Conservation (phyloP, 2,329 filamentous ascomycete genomes). For the Talaromyces sp. region DNA sequence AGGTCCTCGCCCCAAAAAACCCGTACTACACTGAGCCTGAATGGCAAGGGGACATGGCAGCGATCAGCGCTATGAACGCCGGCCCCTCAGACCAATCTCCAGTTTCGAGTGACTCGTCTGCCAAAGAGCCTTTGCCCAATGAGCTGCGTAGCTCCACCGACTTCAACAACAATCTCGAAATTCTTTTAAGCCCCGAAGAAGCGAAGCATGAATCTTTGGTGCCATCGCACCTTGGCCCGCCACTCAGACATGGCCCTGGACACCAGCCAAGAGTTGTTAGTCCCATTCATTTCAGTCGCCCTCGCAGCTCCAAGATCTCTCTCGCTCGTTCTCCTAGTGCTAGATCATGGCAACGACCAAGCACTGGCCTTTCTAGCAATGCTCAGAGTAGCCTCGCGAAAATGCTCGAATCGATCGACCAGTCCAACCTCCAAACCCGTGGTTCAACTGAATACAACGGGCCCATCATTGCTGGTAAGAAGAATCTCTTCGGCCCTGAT, state of each 20-base stretch:
- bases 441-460: neutral
- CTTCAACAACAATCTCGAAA: too few species aligned
- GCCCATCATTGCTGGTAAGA: neutral
- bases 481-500: neutral
- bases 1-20: too few species aligned
- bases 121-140: neutral
- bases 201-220: neutral
- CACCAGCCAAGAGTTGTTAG: constrained; percentile 15
- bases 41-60: neutral
- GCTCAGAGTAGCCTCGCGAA: too few species aligned
- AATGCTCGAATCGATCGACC: too few species aligned
- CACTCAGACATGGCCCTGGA: constrained; percentile 14
- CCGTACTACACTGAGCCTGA: neutral
- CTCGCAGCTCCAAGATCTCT: constrained; percentile 17
- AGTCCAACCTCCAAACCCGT: neutral
- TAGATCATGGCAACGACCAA: too few species aligned
- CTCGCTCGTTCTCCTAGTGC: constrained; percentile 3
- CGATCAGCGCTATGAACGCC: neutral
- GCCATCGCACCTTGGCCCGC: constrained; percentile 6
- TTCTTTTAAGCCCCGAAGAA: neutral
- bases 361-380: too few species aligned
- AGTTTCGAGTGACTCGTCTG: neutral
- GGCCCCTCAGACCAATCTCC: neutral
- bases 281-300: neutral
- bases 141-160: neutral